Conservation (phyloP, 345 rosid species). For the Physaria fendleri region DNA sequence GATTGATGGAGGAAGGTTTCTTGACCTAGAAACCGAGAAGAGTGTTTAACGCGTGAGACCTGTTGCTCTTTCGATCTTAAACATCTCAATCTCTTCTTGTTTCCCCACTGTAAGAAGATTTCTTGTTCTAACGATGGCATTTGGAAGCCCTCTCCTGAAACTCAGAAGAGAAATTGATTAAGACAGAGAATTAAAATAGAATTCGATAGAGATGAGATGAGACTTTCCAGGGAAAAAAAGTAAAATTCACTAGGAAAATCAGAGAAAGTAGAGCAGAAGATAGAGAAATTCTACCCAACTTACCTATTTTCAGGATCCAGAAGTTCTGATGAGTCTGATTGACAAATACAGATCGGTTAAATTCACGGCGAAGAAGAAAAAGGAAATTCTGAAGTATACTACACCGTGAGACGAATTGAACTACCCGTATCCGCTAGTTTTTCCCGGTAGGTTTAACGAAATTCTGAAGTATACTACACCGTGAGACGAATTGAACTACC, state of each 20-base stretch:
- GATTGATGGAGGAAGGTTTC: slow-evolving; percentile 37
- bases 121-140: slow-evolving; percentile 35
- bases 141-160: not conserved
- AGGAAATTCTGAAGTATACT: not conserved
- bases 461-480: not conserved
- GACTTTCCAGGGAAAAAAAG: not conserved
- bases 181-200: too few species aligned
- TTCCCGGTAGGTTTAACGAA: not conserved
- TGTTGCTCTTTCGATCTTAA: slow-evolving; percentile 54
- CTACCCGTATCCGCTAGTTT: not conserved
- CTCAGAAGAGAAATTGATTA: not conserved
- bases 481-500: not conserved
- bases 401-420: not conserved
- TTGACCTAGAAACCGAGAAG: slow-evolving; percentile 35
- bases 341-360: not conserved
- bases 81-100: slow-evolving; percentile 76
- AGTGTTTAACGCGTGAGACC: slow-evolving; percentile 35
- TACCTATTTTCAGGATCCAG: slow-evolving; percentile 5
- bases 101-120: slow-evolving; percentile 79
- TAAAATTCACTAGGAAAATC: not conserved
- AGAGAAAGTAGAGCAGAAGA: not conserved
- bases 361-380: not conserved
- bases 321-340: not conserved
- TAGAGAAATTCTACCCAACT: not conserved
- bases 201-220: not conserved